Evolutionary conservation across 2,329 filamentous ascomycete species (phyloP).

Genomic region (Scleromitrula shiraiana): DNA sequence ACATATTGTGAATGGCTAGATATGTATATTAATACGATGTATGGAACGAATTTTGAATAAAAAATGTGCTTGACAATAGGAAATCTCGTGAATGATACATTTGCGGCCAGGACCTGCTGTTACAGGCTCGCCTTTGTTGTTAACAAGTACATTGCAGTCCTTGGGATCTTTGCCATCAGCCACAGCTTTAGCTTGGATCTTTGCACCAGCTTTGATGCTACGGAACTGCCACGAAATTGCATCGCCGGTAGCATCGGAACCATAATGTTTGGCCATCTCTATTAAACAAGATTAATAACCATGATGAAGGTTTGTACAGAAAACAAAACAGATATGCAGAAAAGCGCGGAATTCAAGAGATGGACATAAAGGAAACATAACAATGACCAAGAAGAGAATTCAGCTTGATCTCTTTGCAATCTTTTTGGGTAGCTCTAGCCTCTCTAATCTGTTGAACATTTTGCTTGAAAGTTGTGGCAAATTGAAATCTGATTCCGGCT

Average conservation of each 20-base stretch:
- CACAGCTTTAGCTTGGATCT: conserved; percentile 38
- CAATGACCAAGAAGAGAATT: background rate
- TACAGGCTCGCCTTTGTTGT: conserved; percentile 8
- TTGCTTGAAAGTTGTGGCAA: conserved; percentile 29
- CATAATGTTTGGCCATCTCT: conserved; percentile 12
- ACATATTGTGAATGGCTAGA: conserved; percentile 26
- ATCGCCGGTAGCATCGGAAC: conserved; percentile 8
- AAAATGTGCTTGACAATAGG: background rate
- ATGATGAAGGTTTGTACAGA: background rate
- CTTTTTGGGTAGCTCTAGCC: conserved; percentile 24
- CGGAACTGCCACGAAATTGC: conserved; percentile 50
- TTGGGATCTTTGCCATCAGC: conserved; percentile 6
- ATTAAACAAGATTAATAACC: conserved; percentile 9
- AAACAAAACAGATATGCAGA: background rate
- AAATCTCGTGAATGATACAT: background rate
- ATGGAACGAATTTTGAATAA: background rate
- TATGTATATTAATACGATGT: background rate
- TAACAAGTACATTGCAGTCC: conserved; percentile 6
- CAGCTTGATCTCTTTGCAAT: conserved; percentile 19
- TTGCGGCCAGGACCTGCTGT: background rate
- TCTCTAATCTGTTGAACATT: conserved; percentile 30
- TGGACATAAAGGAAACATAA: background rate
- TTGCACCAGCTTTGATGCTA: conserved; percentile 44
- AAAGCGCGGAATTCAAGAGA: background rate
- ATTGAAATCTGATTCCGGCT: conserved; percentile 23